These are phyloP conservation scores for Neostapfia colusana DNA, from an alignment of 176 grass and related monocot species.

Conservation along the genomic window DNA sequence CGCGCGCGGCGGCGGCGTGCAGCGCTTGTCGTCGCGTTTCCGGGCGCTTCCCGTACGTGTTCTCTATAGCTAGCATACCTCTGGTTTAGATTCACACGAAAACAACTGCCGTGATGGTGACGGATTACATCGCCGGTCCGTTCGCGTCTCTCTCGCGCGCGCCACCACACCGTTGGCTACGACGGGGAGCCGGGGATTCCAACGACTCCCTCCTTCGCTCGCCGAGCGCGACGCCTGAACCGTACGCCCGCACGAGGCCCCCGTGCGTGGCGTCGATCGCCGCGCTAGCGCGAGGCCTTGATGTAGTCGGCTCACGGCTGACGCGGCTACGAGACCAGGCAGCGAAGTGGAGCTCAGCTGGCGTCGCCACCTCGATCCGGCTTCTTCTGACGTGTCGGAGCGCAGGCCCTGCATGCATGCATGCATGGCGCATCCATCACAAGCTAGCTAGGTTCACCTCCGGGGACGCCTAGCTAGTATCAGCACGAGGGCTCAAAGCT, in stretches of 20 bases:
- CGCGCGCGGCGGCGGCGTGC: not conserved
- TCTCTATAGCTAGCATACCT: not conserved
- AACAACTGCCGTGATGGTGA: not conserved
- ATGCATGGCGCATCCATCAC: constrained; percentile 35
- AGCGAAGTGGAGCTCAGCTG: not conserved
- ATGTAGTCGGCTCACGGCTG: not conserved
- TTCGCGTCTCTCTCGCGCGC: no score
- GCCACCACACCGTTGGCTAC: not conserved
- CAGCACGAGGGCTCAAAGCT: constrained; percentile 22
- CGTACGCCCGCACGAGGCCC: not conserved
- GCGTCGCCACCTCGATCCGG: not conserved
- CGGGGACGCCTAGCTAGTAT: constrained; percentile 10
- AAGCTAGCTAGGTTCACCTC: constrained; percentile 39
- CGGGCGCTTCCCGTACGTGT: not conserved
- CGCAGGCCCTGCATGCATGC: not conserved
- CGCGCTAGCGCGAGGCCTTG: not conserved
- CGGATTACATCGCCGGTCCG: no score
- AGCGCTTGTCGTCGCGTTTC: not conserved
- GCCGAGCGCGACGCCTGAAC: constrained; percentile 19
- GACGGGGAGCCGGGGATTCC: not conserved
- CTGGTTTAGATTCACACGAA: not conserved
- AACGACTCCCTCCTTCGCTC: not conserved
- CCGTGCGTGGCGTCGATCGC: not conserved
- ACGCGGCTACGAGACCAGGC: constrained; percentile 11
- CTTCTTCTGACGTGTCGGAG: constrained; percentile 25